A percentile compares a stretch with the other conserved stretches of the same genome.
phyloP scores from a whole-genome alignment of 768 basidiomycete genomes.

The Suillus hirtellus region DNA sequence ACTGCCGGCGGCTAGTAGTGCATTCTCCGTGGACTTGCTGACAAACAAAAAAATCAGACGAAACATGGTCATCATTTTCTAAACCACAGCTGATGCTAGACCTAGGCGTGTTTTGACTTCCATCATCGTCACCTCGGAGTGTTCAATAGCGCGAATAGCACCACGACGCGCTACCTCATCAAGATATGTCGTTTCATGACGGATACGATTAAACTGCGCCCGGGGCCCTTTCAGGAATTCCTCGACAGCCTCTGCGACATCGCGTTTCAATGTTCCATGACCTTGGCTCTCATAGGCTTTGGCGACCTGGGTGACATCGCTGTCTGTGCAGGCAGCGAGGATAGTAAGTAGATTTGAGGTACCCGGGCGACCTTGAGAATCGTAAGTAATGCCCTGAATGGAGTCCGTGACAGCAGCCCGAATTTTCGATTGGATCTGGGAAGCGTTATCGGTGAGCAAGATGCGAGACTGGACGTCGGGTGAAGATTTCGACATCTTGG shows the following conservation, averaged over 20 bases:
- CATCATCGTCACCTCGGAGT: conserved; percentile 63
- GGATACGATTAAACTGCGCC: conserved; percentile 64
- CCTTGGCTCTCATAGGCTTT: conserved; percentile 53
- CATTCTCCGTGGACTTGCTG: conserved; percentile 47
- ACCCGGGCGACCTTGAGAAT: conserved; percentile 79
- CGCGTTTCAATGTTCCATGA: conserved; percentile 69
- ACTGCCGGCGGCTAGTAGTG: conserved; percentile 31
- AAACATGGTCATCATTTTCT: background rate
- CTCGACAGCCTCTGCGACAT: conserved; percentile 74
- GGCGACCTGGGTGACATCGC: conserved; percentile 47
- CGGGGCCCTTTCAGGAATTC: conserved; percentile 66
- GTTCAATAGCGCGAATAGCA: conserved; percentile 56
- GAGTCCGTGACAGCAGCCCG: conserved; percentile 87
- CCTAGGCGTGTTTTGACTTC: conserved; percentile 74
- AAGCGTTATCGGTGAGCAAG: conserved; percentile 72
- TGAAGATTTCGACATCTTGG: conserved; percentile 97
- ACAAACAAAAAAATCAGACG: background rate
- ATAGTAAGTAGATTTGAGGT: conserved; percentile 81
- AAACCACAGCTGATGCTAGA: conserved; percentile 28
- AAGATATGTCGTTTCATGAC: conserved; percentile 61
- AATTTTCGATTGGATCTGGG: conserved; percentile 68
- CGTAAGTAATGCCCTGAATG: conserved; percentile 69
- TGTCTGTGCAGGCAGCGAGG: conserved; percentile 68
- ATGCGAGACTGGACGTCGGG: conserved; percentile 80
- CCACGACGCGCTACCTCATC: conserved; percentile 63